phyloP scores from a whole-genome alignment of 2,329 filamentous ascomycete genomes.

The Dothideomycetes sp. region DNA sequence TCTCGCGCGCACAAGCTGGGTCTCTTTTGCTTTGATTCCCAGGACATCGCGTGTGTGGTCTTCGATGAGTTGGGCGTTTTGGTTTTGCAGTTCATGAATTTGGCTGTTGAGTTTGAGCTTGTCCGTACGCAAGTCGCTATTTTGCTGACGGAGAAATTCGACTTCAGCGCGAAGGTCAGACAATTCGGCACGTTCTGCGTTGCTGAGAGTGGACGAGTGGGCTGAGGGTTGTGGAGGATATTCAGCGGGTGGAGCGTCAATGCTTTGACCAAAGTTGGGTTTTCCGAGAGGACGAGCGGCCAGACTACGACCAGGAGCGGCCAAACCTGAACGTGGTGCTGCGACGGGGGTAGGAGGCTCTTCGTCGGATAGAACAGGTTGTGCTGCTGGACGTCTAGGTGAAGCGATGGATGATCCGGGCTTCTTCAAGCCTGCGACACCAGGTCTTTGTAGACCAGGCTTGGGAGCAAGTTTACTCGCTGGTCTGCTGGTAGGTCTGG shows the following conservation, averaged over 20 bases:
- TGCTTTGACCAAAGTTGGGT: conserved; percentile 55
- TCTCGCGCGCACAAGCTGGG: conserved; percentile 82
- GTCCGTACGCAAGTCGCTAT: conserved; percentile 74
- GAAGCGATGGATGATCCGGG: conserved; percentile 25
- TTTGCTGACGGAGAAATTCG: conserved; percentile 62
- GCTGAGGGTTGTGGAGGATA: conserved; percentile 30
- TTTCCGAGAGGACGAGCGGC: conserved; percentile 78
- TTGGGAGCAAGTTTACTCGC: conserved; percentile 31
- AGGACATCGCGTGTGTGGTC: conserved; percentile 92
- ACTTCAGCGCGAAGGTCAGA: conserved; percentile 79
- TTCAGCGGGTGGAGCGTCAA: conserved; percentile 8
- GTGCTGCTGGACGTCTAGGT: conserved; percentile 31
- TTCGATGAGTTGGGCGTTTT: conserved; percentile 93
- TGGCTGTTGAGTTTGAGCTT: conserved; percentile 73
- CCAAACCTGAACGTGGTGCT: conserved; percentile 27
- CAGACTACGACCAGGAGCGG: conserved; percentile 54
- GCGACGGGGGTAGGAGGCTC: conserved; percentile 22
- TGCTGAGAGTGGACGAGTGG: conserved; percentile 52
- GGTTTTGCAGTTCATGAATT: conserved; percentile 88
- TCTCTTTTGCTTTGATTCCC: conserved; percentile 94
- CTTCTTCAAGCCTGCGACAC: conserved; percentile 28
- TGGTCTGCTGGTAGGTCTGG: conserved; percentile 47
- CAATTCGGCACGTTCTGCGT: conserved; percentile 82
- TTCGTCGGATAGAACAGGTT: conserved; percentile 39
- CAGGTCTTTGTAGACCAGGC: conserved; percentile 25